Base-by-base conservation (phyloP, 208 protist species). In the Trypanosoma cruzi region DNA sequence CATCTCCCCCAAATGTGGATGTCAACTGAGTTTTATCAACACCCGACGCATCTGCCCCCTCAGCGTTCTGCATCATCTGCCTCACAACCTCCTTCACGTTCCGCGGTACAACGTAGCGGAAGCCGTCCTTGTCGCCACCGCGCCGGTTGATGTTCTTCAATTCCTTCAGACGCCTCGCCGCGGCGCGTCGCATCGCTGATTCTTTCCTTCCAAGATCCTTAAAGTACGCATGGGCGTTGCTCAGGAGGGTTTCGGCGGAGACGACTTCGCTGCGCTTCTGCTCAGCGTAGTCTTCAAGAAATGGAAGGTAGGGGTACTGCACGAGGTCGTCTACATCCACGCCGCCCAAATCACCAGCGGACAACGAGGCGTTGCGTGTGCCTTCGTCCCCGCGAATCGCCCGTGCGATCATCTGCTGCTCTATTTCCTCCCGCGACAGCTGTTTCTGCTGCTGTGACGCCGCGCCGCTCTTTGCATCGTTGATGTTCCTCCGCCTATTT, bases 121-220 rank as follows among this genome's bases (percentile, higher is more conserved):
- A 96, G 4, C 91, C 91, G 26, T 96, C 86, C 68, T 87, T 92
- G 67, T 96, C 91, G 11, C 91, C 91, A n/a, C 91, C 91, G 10
- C 79, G 80, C 20, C 83, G 80, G 76, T 96, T 96, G 29, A 94
- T 81, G 31, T 71, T 76, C 64, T 89, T 90, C 66, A 96, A 58
- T 54, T 89, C 74, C 0, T 75, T 61, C 44, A 96, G 72, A 42
- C 85, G 81, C 46, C 76, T 53, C 53, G 79, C 82, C 6, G 91
- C 91, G 31, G 79, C 79, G 5, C 79, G 71, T 26, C 86, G 84
- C 48, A 93, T 65, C 26, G 77, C 52, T 28, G 73, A 77, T 64
- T 96, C 88, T 54, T 62, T 53, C 36, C 81, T 77, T n/a, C 79
- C 73, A n/a, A 94, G 64, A 36, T 88, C 75, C 40, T 75, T 82